Evolutionary conservation across 257 asterid species (phyloP), one percentile per base, ranked within the genome.

Genomic region (Orobanche coerulescens): DNA sequence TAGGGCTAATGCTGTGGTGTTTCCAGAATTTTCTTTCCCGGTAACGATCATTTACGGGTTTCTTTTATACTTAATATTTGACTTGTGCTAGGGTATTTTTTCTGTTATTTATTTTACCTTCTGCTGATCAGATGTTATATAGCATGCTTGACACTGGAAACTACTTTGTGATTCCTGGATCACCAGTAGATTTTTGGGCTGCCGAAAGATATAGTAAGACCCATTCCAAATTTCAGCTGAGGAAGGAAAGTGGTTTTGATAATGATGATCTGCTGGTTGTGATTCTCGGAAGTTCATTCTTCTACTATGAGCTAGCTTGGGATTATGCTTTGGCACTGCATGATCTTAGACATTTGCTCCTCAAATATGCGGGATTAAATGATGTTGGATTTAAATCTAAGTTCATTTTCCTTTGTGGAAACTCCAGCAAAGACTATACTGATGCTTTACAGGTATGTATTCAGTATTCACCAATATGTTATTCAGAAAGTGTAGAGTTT

Each of bases 131-230:
- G 99, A 93, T 93, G 88, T 68, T 93, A 74, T 93, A 89, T 78
- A 84, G 94, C 70, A 69, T 61, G 84, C 82, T 93, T 60, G 99
- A 93, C 92, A 78, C 94, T 76, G 99, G 97, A 86, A 89, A 93
- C 95, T 89, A 89, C 90, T 85, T 83, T 81, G 99, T 89, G 68
- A 78, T 89, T 75, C 96, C 94, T 71, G 99, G 94, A 72, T 89
- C 90, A 72, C 97, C 96, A 65, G 9, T 79, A 65, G 96, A 93
- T 84, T 85, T 79, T 75, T 93, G 96, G 95, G 86, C 89, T 74
- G 99, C 96, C 15, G 97, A 90, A 77, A 83, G 82, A 73, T 93
- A 86, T 75, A 75, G 81, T 66, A 81, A 67, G 74, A 75, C 83
- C 52, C 99, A 93, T 73, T 81, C 89, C 76, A 93, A 79, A 77